Evolutionary conservation across 352 stramenopile genomes (phyloP), one percentile per base, ranked within the genome.

Genomic region (Phytophthora tentaculata): DNA sequence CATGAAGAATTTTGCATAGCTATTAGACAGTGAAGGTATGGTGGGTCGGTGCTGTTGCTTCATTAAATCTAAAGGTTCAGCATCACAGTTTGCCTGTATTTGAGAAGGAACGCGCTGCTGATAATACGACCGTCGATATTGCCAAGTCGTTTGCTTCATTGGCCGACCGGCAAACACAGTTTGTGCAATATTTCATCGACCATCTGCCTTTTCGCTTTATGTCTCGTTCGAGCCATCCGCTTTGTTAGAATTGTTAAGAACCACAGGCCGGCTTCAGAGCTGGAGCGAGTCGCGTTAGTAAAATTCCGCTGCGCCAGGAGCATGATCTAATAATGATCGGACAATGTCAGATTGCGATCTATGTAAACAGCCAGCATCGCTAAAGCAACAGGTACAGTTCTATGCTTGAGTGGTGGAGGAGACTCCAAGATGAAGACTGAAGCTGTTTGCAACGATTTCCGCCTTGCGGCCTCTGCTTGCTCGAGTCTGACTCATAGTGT

Each of bases 401-500:
- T 23, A 2, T 23, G 24, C 5, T 23, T 1, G 3, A 16, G 16
- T 54, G 48, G 48, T 16, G 3, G 35, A 16, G 35, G 10, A n/a
- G 35, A 19, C 35, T 19, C 45, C 22, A 53, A 29, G 1, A 54
- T 54, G 45, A 12, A 39, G 26, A 56, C 6, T 4, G 32, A 14
- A 14, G 32, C 5, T 39, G 41, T 16, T 26, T 26, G n/a, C 10
- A 3, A n/a, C 14, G 35, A n/a, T 19, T 19, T 43, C 9, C 14
- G 29, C 29, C 29, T 14, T 37, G 29, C 29, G 6, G 29, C 13
- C 28, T 56, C 7, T 48, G 48, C 48, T 55, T 65, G 55, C 63
- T 64, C 64, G 56, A 48, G 22, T 23, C 56, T 61, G 48, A 71
- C 48, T 66, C 48, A 71, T 50, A 43, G 16, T 16, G 51, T 26